phyloP scores from a whole-genome alignment of 116 monocot genomes.

The Papilionanthe hybrid region DNA sequence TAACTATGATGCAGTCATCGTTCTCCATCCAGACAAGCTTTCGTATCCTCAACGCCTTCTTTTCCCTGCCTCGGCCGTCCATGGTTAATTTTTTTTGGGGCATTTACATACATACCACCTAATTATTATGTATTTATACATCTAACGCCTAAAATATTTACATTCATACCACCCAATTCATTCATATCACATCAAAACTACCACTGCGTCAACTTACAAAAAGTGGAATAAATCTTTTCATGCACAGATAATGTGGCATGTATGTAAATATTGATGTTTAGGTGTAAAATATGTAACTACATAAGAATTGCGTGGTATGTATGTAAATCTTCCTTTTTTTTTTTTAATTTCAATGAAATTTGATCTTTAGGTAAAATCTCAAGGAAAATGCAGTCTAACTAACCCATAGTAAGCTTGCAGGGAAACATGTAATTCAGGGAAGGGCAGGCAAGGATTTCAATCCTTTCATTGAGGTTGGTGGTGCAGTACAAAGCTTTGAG shows the following conservation, averaged over 20 bases:
- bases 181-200: too few species aligned
- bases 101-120: too few species aligned
- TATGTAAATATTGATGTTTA: too few species aligned
- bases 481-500: conserved; percentile 24
- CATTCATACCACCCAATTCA: too few species aligned
- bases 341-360: neutral
- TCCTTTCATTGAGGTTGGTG: conserved; percentile 36
- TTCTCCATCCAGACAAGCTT: conserved; percentile 75
- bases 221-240: too few species aligned
- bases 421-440: conserved; percentile 63
- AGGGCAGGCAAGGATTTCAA: conserved; percentile 68
- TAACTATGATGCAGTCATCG: conserved; percentile 84
- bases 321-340: too few species aligned
- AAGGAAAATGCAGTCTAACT: neutral
- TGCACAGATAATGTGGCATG: too few species aligned
- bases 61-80: conserved; percentile 48
- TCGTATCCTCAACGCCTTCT: conserved; percentile 67
- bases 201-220: too few species aligned
- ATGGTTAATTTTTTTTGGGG: conserved; percentile 33
- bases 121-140: too few species aligned
- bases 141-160: too few species aligned
- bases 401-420: conserved; percentile 19
- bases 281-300: too few species aligned
- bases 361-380: neutral
- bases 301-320: too few species aligned